Evolutionary conservation across 495 filamentous ascomycete genomes (phyloP), one percentile per base, ranked within the genome.

Genomic region (Endocarpon pusillum): DNA sequence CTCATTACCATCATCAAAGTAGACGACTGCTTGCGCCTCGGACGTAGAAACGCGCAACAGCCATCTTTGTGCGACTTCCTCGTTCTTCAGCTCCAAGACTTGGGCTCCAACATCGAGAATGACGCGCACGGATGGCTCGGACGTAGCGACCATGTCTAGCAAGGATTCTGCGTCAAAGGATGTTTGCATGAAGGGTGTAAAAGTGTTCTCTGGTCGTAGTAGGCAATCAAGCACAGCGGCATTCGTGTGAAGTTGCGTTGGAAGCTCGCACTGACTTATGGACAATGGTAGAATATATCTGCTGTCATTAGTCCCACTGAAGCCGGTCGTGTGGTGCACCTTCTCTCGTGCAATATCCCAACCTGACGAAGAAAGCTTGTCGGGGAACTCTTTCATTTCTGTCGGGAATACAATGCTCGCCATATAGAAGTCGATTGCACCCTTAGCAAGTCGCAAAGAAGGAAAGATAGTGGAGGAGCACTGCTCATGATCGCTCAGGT

Each of bases 21-120:
- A 78, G 0, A 80, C 56, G 0, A 53, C 71, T 1, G 66, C 73
- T 27, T 66, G 49, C 0, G 49, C 54, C 11, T 48, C 33, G 19
- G 32, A 24, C 2, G 37, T 31, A 1, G 48, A 22, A 1, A 51
- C 42, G 7, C 35, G 36, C 1, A 27, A 9, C 1, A 77, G 44
- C 69, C 67, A 73, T 7, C 39, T 34, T 25, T 46, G 19, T 1
- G 69, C 69, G 3, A 82, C 58, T 12, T 67, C 49, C 0, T 41
- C 2, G 35, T 82, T 84, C 30, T 52, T 59, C 1, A 72, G 50
- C 32, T 80, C 75, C 2, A 84, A 44, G 8, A 84, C 69, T 42
- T 81, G 77, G 0, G 78, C 81, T 0, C 79, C 78, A 0, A 78
- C 75, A 44, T 87, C 78, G 0, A 85, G 57, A 10, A 86, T 67